Evolutionary conservation across 176 grass and related monocot species (phyloP).

Genomic region (Hordeum marinum): DNA sequence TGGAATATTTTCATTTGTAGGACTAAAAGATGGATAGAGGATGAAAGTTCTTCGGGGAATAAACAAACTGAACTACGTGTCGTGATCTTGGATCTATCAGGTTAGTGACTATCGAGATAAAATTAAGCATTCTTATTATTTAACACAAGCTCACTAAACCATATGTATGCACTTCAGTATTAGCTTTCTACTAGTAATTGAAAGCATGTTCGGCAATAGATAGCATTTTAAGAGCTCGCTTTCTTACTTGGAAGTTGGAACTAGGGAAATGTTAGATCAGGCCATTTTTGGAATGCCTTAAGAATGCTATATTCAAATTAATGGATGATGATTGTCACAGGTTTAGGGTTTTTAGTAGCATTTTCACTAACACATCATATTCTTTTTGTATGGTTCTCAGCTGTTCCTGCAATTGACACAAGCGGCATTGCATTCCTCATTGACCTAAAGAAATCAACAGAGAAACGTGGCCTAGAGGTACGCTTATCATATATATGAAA

Average conservation of each 20-base stretch:
- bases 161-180: background rate
- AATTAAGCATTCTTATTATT: background rate
- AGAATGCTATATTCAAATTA: background rate
- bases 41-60: conserved; percentile 45
- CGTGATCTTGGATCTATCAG: conserved; percentile 76
- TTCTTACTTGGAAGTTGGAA: background rate
- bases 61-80: conserved; percentile 52
- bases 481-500: background rate
- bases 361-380: background rate
- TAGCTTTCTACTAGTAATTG: background rate
- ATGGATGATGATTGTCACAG: background rate
- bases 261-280: background rate
- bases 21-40: conserved; percentile 86
- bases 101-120: conserved; percentile 14
- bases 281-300: background rate
- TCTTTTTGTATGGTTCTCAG: conserved; percentile 16
- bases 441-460: conserved; percentile 72
- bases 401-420: conserved; percentile 69
- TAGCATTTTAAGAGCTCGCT: background rate
- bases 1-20: conserved; percentile 29
- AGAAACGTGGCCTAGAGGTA: conserved; percentile 72
- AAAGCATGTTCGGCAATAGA: background rate
- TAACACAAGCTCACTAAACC: background rate
- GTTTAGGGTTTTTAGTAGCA: background rate
- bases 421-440: conserved; percentile 78